A percentile compares a stretch with the other conserved stretches of the same genome.
Evolutionary conservation across 805 yeast species (phyloP).

Genomic region (Tanozyma kutaoensis): DNA sequence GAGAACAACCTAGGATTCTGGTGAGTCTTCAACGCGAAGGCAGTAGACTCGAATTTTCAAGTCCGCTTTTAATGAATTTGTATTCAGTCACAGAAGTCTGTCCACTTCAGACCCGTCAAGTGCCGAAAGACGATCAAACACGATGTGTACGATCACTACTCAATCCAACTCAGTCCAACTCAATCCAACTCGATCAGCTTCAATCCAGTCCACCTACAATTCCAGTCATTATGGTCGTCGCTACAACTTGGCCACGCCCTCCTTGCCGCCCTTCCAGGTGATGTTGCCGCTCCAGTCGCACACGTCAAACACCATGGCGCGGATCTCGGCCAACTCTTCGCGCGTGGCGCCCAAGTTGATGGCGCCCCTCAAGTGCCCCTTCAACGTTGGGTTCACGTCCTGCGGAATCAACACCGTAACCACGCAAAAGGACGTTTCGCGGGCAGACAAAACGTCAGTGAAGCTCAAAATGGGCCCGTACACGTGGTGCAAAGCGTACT

Average conservation of each 20-base stretch:
- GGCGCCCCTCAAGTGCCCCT: conserved; percentile 86
- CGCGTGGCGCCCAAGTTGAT: conserved; percentile 58
- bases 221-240: background rate
- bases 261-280: conserved; percentile 36
- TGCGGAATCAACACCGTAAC: conserved; percentile 79
- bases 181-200: too few relatives aligned
- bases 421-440: conserved; percentile 66
- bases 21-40: too few relatives aligned
- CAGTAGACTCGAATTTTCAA: too few relatives aligned
- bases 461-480: conserved; percentile 69
- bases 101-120: too few relatives aligned
- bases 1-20: too few relatives aligned
- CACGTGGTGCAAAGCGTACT: conserved; percentile 55
- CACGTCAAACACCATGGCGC: conserved; percentile 50
- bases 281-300: conserved; percentile 62
- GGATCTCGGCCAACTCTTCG: conserved; percentile 47
- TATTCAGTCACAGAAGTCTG: too few relatives aligned
- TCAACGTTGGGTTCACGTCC: conserved; percentile 85
- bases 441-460: conserved; percentile 44
- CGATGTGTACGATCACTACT: too few relatives aligned
- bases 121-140: too few relatives aligned
- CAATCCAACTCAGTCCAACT: too few relatives aligned
- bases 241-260: conserved; percentile 39
- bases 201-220: too few relatives aligned
- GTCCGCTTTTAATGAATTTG: too few relatives aligned